Conservation (phyloP, 2,329 filamentous ascomycete species). For the Alternaria gaisen region DNA sequence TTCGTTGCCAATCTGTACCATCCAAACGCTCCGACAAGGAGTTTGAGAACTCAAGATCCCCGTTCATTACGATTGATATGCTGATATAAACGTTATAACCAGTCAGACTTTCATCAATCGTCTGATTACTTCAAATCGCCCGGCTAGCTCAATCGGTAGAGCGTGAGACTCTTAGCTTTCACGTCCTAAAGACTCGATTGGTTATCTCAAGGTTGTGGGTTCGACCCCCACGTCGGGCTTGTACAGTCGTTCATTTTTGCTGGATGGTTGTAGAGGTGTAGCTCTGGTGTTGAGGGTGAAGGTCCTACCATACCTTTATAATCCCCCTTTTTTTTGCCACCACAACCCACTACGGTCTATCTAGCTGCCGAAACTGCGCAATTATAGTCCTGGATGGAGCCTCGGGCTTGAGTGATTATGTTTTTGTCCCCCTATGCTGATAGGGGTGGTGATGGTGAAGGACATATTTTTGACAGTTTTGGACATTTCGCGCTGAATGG, state of each 20-base stretch:
- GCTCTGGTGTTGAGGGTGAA: neutral
- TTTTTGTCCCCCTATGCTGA: neutral
- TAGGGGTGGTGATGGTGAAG: neutral
- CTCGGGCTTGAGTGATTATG: neutral
- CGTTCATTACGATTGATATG: no score
- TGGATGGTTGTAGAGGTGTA: neutral
- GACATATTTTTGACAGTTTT: neutral
- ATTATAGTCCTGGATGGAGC: rapidly evolving
- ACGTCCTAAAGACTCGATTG: conserved; percentile 11
- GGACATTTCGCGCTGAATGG: neutral
- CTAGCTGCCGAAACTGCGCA: neutral
- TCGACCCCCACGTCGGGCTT: conserved; percentile 14
- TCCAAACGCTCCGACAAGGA: neutral
- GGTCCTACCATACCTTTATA: neutral
- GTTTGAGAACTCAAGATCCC: no score
- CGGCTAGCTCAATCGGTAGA: conserved; percentile 51
- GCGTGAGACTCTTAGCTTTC: conserved; percentile 51
- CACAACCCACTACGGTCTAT: neutral
- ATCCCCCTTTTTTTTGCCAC: neutral
- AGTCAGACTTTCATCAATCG: neutral
- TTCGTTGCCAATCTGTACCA: neutral
- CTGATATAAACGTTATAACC: rapidly evolving
- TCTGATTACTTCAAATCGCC: conserved; percentile 9
- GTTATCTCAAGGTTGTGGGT: conserved; percentile 13
- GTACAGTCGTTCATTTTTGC: neutral